Evolutionary conservation across 371 early-diverging fungal genomes (phyloP).

Genomic region (Blakeslea trispora): DNA sequence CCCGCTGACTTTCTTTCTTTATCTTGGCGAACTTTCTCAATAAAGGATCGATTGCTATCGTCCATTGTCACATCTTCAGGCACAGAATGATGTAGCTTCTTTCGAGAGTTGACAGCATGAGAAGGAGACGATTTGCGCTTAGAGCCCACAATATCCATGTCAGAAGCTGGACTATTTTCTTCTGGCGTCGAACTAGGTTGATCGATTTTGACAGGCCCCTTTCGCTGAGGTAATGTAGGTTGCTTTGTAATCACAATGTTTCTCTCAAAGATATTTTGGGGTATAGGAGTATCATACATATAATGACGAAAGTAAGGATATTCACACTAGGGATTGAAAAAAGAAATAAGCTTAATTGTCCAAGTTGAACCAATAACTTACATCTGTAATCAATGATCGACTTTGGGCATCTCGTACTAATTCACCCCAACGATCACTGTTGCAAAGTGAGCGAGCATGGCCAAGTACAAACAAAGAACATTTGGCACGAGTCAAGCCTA

Average conservation of each 20-base stretch:
- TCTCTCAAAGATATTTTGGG: conserved; percentile 24
- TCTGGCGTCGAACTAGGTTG: neutral
- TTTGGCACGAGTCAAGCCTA: conserved; percentile 93
- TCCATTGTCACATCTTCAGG: conserved; percentile 2
- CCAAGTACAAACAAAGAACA: conserved; percentile 91
- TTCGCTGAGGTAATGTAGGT: neutral
- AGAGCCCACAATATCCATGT: neutral
- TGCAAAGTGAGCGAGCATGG: conserved; percentile 59
- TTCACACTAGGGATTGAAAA: conserved; percentile 10
- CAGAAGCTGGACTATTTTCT: neutral
- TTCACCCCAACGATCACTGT: conserved; percentile 71
- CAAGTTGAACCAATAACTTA: conserved; percentile 24
- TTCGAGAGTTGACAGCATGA: neutral
- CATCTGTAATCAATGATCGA: conserved; percentile 51
- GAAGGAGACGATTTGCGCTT: conserved; percentile 4
- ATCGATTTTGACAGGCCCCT: conserved; percentile 12
- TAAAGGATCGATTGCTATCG: conserved; percentile 4
- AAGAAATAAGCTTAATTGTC: neutral
- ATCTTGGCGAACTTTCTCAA: conserved; percentile 19
- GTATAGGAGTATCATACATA: conserved; percentile 6
- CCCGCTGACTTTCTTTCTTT: conserved; percentile 7
- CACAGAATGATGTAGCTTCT: neutral
- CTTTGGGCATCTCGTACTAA: conserved; percentile 59
- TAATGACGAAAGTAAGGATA: conserved; percentile 27
- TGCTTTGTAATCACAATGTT: neutral